Base-by-base conservation (phyloP, 139 green algal genomes). In the Chlamydomonas eustigma region DNA sequence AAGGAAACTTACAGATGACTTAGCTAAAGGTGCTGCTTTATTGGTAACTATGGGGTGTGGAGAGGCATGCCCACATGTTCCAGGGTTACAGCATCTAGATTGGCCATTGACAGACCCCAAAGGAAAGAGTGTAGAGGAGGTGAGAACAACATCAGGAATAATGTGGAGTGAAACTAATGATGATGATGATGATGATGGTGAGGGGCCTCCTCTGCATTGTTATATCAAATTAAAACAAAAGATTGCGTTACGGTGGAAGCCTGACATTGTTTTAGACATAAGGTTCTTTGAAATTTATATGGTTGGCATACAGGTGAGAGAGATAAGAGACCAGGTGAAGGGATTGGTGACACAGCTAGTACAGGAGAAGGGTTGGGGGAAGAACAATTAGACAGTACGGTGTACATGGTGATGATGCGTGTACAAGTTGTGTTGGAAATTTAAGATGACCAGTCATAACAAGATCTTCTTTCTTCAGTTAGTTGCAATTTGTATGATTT, bases 11-110 rank as follows among this genome's bases (percentile, higher is more conserved):
- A 72, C 64, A 30, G 32, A 39, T 4, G 64, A 39, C 33, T 12
- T 72, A 8, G 6, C 18, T 34, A 37, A 72, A 22, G 32, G 31
- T 22, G 64, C 64, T 5, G n/a, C 31, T 8, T 34, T 72, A 34
- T 22, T 72, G 4, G 64, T 72, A 6, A 72, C 64, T 8, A 72
- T 72, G 64, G 64, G 64, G 8, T 72, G 64, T 22, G 64, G 64
- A 32, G 64, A 72, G 64, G 31, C 8, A 12, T 72, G 64, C 32
- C 64, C 64, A 8, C 4, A 50, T 22, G 64, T 44, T 22, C 32
- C 32, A 28, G 64, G 64, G 33, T 34, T 72, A n/a, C 31, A 37
- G 6, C 4, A 39, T 8, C 64, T 50, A 22, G 64, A 72, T 22
- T 72, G 64, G 64, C 52, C 52, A 4, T 28, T 68, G 52, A 28